Conservation (phyloP, 768 basidiomycete genomes). For the Pluteus cervinus region DNA sequence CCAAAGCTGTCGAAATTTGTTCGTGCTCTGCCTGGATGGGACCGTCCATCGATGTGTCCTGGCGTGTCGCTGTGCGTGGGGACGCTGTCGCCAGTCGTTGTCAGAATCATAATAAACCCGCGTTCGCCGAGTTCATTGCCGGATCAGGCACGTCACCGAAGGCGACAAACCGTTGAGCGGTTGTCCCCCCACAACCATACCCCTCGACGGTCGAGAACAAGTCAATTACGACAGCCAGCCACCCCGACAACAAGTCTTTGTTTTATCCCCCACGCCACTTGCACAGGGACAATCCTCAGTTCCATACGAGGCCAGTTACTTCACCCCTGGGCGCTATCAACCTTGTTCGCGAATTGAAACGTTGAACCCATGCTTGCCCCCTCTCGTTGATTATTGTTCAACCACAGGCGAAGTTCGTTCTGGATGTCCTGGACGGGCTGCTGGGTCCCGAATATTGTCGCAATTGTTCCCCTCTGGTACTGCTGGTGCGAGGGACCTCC, state of each 20-base stretch:
- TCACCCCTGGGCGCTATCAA: slow-evolving; percentile 42
- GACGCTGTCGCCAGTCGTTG: too few species aligned
- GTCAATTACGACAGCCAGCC: slow-evolving; percentile 50
- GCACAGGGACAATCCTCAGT: slow-evolving; percentile 54
- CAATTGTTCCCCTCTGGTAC: slow-evolving; percentile 3
- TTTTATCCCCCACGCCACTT: slow-evolving; percentile 1
- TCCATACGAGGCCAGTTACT: slow-evolving; percentile 48
- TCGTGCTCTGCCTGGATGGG: slow-evolving; percentile 54
- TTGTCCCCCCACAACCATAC: too few species aligned
- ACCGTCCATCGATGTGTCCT: slow-evolving; percentile 17
- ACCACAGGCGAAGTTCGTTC: slow-evolving; percentile 54
- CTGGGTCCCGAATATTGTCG: slow-evolving; percentile 24
- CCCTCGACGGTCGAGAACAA: too few species aligned
- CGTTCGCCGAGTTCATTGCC: too few species aligned
- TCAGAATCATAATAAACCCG: too few species aligned
- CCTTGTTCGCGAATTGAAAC: slow-evolving; percentile 50
- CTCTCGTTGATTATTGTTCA: not conserved
- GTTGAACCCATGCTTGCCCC: slow-evolving; percentile 25
- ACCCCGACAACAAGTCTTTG: slow-evolving; percentile 13
- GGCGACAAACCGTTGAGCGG: too few species aligned
- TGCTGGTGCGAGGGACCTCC: slow-evolving; percentile 13
- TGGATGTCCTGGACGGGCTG: slow-evolving; percentile 52
- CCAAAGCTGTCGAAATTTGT: slow-evolving; percentile 67
- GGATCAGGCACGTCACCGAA: too few species aligned
- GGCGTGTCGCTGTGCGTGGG: too few species aligned